These are phyloP conservation scores for Suillus sp. DNA, from an alignment of 768 basidiomycete genomes.

Conservation along the genomic window DNA sequence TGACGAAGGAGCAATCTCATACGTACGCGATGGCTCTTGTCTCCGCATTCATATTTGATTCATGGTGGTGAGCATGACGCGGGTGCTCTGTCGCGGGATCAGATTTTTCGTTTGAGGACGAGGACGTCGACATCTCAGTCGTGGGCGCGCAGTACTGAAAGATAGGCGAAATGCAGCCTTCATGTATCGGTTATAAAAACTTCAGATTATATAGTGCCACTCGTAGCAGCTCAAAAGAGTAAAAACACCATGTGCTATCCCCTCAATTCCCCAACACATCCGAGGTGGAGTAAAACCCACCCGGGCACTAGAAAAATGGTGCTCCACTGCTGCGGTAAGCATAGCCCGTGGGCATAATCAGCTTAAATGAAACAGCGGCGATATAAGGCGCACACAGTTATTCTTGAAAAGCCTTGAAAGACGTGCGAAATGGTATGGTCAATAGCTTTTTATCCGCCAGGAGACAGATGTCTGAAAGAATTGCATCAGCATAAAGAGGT, in stretches of 20 bases:
- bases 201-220: not conserved
- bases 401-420: too few relatives aligned
- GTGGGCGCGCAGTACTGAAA: not conserved
- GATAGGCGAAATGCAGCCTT: slow-evolving; percentile 14
- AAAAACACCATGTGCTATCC: too few relatives aligned
- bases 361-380: not conserved
- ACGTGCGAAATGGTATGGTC: slow-evolving; percentile 88
- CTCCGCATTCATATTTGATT: slow-evolving; percentile 19
- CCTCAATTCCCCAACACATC: slow-evolving; percentile 11
- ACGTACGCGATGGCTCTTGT: slow-evolving; percentile 25
- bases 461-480: slow-evolving; percentile 79
- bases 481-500: slow-evolving; percentile 30
- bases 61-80: slow-evolving; percentile 14
- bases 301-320: not conserved
- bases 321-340: not conserved
- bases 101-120: slow-evolving; percentile 23
- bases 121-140: slow-evolving; percentile 21
- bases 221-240: not conserved
- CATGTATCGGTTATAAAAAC: slow-evolving; percentile 18
- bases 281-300: slow-evolving; percentile 1
- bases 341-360: slow-evolving; percentile 36
- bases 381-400: slow-evolving; percentile 56
- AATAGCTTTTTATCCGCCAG: slow-evolving; percentile 91
- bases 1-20: too few relatives aligned
- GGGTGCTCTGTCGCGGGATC: slow-evolving; percentile 9